These are phyloP conservation scores for Cyberlindnera saturnus DNA, from an alignment of 805 yeast species.

Conservation along the genomic window DNA sequence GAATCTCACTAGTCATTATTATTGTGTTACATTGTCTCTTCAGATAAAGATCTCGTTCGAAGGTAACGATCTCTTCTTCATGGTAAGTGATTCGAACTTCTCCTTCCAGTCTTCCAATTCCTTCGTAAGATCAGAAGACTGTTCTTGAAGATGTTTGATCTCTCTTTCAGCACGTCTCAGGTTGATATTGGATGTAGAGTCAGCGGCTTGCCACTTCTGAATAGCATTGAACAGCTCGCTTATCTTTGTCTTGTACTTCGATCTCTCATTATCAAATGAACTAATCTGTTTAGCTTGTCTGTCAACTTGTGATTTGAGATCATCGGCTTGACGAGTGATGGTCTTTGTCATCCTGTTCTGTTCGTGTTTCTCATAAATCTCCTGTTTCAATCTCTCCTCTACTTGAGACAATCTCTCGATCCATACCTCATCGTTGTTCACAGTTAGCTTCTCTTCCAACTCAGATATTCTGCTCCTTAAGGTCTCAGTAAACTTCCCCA, in stretches of 20 bases:
- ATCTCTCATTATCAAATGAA: conserved; percentile 53
- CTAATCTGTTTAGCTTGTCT: conserved; percentile 45
- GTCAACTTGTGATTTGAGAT: conserved; percentile 44
- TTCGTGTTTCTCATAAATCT: conserved; percentile 43
- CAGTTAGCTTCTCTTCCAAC: conserved; percentile 42
- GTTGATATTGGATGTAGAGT: conserved; percentile 37
- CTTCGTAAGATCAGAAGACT: conserved; percentile 43
- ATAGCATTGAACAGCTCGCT: conserved; percentile 38
- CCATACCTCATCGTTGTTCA: conserved; percentile 55
- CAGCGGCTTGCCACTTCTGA: conserved; percentile 36
- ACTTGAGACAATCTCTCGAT: conserved; percentile 45
- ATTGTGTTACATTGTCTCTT: not conserved
- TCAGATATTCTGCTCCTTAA: conserved; percentile 39
- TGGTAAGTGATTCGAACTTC: conserved; percentile 25
- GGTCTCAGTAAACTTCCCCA: conserved; percentile 49
- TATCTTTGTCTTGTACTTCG: conserved; percentile 47
- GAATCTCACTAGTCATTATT: not conserved
- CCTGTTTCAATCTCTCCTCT: conserved; percentile 42
- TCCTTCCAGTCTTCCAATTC: conserved; percentile 54
- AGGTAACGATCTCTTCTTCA: conserved; percentile 14
- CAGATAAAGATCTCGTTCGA: conserved; percentile 24
- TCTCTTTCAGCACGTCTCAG: conserved; percentile 50
- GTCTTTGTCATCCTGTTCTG: conserved; percentile 43
- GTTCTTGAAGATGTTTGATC: conserved; percentile 47
- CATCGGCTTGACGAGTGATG: conserved; percentile 49